Conservation (phyloP, 306 rosid species). For the Oemleria cerasiformis region DNA sequence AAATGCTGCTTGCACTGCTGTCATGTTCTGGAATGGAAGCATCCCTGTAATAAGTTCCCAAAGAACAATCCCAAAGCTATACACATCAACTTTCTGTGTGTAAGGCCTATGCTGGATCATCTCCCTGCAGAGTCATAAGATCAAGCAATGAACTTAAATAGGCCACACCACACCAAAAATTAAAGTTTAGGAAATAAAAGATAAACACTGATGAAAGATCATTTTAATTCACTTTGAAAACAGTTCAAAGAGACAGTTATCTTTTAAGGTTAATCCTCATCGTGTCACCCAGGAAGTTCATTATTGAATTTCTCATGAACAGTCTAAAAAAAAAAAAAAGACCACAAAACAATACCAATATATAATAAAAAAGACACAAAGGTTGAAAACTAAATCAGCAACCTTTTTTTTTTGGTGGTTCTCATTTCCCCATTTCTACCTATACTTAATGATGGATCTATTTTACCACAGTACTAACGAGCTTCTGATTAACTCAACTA, state of each 20-base stretch:
- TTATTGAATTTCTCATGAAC: background rate
- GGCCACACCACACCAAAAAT: conserved; percentile 20
- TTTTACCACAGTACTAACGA: background rate
- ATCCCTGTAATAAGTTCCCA: conserved; percentile 98
- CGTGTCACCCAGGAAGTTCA: background rate
- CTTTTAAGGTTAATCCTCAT: background rate
- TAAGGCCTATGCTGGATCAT: conserved; percentile 99
- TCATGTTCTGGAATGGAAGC: conserved; percentile 99
- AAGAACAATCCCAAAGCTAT: conserved; percentile 95
- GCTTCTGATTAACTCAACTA: background rate
- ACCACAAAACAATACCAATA: background rate
- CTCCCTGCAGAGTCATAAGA: conserved; percentile 58
- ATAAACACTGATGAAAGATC: background rate
- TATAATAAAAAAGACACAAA: background rate
- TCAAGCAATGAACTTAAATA: conserved; percentile 22
- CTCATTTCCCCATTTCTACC: no score
- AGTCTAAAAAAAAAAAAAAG: background rate
- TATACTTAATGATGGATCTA: background rate
- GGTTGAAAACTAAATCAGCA: background rate
- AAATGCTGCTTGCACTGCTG: conserved; percentile 99
- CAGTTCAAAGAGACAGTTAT: background rate
- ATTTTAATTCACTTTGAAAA: background rate
- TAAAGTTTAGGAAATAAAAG: background rate
- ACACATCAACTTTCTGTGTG: conserved; percentile 94
- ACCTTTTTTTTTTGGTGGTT: no score